Evolutionary conservation across 1,139 yeast species (phyloP).

Genomic region (Candida tropicalis): DNA sequence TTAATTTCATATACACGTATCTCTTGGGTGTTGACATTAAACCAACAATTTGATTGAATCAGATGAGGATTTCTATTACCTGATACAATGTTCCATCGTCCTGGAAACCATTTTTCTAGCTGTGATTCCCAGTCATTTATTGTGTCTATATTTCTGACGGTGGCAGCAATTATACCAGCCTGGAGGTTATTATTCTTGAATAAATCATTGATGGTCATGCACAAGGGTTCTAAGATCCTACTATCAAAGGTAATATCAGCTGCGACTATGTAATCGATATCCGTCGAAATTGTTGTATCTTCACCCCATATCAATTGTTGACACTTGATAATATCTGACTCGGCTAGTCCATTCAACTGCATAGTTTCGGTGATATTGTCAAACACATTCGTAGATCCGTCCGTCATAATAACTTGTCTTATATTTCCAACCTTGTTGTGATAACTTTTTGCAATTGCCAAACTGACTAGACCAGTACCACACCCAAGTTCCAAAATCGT

Average conservation of each 20-base stretch:
- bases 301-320: constrained; percentile 60
- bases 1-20: constrained; percentile 36
- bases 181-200: constrained; percentile 30
- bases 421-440: constrained; percentile 18
- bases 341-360: constrained; percentile 36
- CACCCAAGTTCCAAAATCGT: constrained; percentile 75
- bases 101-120: constrained; percentile 29
- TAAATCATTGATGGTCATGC: constrained; percentile 48
- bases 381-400: constrained; percentile 73
- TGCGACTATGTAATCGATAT: constrained; percentile 59
- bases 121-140: constrained; percentile 52
- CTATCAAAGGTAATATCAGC: constrained; percentile 89
- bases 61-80: constrained; percentile 22
- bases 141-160: constrained; percentile 68
- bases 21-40: constrained; percentile 40
- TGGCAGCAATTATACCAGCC: constrained; percentile 64
- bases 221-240: constrained; percentile 57
- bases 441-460: constrained; percentile 47
- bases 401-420: constrained; percentile 58
- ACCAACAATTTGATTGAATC: constrained; percentile 28
- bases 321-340: constrained; percentile 19
- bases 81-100: constrained; percentile 27
- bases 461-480: constrained; percentile 87
- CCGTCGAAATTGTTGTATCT: constrained; percentile 29
- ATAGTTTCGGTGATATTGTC: constrained; percentile 51